Evolutionary conservation across 1,284 basidiomycete species (phyloP).

Genomic region (Pyrrhoderma lamaoense): DNA sequence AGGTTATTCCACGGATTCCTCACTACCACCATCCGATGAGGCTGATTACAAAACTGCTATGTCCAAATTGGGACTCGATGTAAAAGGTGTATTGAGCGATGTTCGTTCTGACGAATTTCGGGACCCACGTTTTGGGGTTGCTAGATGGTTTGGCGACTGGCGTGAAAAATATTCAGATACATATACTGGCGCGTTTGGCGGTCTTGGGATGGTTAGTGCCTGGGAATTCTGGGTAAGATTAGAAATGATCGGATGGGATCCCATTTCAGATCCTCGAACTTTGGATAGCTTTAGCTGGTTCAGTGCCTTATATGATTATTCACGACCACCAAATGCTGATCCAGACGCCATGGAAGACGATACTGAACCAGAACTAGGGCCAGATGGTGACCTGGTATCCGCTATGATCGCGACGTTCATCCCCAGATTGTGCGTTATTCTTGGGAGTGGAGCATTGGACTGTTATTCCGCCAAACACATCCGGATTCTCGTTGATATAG

Average conservation of each 20-base stretch:
- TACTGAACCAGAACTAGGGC: conserved; percentile 55
- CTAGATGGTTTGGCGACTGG: conserved; percentile 75
- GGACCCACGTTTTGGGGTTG: conserved; percentile 71
- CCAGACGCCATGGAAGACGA: conserved; percentile 30
- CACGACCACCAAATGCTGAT: conserved; percentile 38
- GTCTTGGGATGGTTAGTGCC: conserved; percentile 79
- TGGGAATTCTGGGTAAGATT: conserved; percentile 95
- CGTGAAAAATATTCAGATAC: conserved; percentile 69
- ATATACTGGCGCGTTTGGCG: conserved; percentile 86
- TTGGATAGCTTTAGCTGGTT: conserved; percentile 86
- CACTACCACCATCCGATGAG: conserved; percentile 57
- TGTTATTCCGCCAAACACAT: conserved; percentile 71
- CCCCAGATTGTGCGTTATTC: conserved; percentile 63
- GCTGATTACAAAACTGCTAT: conserved; percentile 67
- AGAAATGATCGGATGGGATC: conserved; percentile 85
- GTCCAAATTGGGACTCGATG: conserved; percentile 43
- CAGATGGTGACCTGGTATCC: conserved; percentile 83
- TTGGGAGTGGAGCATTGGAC: conserved; percentile 73
- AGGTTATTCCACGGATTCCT: conserved; percentile 82
- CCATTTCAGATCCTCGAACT: conserved; percentile 45
- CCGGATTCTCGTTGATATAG: conserved; percentile 60
- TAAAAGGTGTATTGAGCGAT: conserved; percentile 63
- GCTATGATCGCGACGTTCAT: conserved; percentile 84
- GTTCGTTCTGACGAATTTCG: conserved; percentile 83
- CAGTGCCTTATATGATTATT: conserved; percentile 69